Base-by-base conservation (phyloP, 352 stramenopile genomes). In the Phytophthora boehmeriae region DNA sequence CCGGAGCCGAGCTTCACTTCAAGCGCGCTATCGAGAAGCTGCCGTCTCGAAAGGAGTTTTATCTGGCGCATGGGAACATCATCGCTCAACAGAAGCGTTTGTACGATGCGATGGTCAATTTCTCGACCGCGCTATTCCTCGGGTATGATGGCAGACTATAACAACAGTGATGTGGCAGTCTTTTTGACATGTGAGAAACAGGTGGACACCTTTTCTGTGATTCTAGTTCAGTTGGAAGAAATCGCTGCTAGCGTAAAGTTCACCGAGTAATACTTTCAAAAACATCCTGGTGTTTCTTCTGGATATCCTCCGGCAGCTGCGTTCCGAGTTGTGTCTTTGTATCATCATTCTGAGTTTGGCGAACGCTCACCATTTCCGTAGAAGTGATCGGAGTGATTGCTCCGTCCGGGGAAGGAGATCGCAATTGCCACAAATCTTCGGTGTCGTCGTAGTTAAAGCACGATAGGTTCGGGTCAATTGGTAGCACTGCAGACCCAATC, bases 21-120 rank as follows among this genome's bases (percentile, higher is more conserved):
- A 89, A 86, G 48, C 68, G 78, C n/a, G 82, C 82, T 13, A 90
- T 93, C 14, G 70, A 89, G 17, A 70, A 83, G 30, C 58, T 92
- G 11, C 84, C 84, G 23, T 89, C 80, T n/a, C 66, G 67, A 9
- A 79, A 85, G 39, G 80, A 86, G 48, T 92, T 86, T 52, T 93
- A 90, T 41, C 49, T 92, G 16, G 74, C 76, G 11, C 64, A 80
- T 3, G 84, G 80, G 34, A 87, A 88, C 59, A 77, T 93, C 39
- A 74, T 92, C 36, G 78, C 84, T 28, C 62, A 86, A 44, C 84
- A 90, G 35, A 90, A 90, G 64, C 80, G 80, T 3, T 57, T 92
- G 43, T 82, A 92, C 38, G 84, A 92, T 48, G 82, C 84, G 2
- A 90, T 93, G 82, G 78, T 92, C 27, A 78, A 93, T 48, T 93